phyloP scores from a whole-genome alignment of 805 yeast genomes.

The Peterozyma xylosa region DNA sequence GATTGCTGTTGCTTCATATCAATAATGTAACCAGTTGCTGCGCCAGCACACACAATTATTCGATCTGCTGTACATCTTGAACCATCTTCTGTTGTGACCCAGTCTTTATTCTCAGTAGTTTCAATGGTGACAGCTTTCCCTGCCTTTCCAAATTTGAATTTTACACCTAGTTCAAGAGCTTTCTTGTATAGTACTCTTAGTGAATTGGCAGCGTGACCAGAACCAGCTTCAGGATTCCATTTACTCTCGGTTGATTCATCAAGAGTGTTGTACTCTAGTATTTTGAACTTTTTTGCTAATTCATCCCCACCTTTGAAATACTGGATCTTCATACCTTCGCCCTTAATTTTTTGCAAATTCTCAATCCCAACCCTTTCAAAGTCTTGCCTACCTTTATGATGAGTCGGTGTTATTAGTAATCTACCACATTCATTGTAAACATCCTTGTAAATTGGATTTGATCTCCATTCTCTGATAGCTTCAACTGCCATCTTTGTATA shows the following conservation, averaged over 20 bases:
- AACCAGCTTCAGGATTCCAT: conserved; percentile 33
- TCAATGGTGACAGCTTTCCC: conserved; percentile 18
- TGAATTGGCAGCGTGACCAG: conserved; percentile 33
- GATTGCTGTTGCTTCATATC: conserved; percentile 24
- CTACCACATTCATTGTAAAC: conserved; percentile 34
- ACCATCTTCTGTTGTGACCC: conserved; percentile 21
- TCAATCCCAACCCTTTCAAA: conserved; percentile 30
- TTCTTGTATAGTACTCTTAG: conserved; percentile 22
- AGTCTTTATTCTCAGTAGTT: conserved; percentile 9
- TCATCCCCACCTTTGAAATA: conserved; percentile 21
- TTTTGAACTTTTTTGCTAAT: conserved; percentile 17
- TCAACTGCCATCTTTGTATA: conserved; percentile 37
- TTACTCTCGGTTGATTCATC: conserved; percentile 11
- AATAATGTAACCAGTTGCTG: conserved; percentile 27
- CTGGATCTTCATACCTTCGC: conserved; percentile 20
- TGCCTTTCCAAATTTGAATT: conserved; percentile 23
- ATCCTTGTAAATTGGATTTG: conserved; percentile 23
- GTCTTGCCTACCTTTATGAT: conserved; percentile 24
- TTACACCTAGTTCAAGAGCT: conserved; percentile 23
- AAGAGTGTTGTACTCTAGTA: conserved; percentile 12
- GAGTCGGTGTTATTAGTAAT: conserved; percentile 27
- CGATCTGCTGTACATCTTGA: conserved; percentile 22
- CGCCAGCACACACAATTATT: conserved; percentile 30
- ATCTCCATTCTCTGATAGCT: conserved; percentile 32
- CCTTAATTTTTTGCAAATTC: conserved; percentile 21